These are phyloP conservation scores for Pontederia crassipes DNA, from an alignment of 176 grass and related monocot species.

Conservation along the genomic window DNA sequence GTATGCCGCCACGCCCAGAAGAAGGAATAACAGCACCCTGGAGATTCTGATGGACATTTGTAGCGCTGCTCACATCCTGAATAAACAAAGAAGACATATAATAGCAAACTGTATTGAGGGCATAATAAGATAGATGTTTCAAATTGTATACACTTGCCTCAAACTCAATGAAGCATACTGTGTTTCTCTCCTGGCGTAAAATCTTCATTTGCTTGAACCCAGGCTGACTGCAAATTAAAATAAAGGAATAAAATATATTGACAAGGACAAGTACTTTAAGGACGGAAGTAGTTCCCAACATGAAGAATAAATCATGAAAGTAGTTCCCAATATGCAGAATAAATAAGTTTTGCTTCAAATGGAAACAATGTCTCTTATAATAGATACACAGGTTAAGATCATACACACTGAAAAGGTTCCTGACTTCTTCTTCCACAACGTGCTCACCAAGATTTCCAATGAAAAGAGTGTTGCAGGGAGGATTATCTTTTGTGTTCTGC, in stretches of 20 bases:
- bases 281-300: too few relatives aligned
- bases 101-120: background rate
- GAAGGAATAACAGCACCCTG: slow-evolving; percentile 93
- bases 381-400: slow-evolving; percentile 14
- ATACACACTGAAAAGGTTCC: slow-evolving; percentile 79
- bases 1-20: slow-evolving; percentile 97
- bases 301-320: too few relatives aligned
- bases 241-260: background rate
- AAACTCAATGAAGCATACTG: slow-evolving; percentile 99
- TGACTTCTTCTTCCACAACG: slow-evolving; percentile 94
- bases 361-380: too few relatives aligned
- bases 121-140: too few relatives aligned
- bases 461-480: slow-evolving; percentile 96
- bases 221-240: slow-evolving; percentile 55
- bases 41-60: slow-evolving; percentile 78
- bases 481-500: slow-evolving; percentile 99
- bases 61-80: slow-evolving; percentile 68
- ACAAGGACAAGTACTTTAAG: too few relatives aligned
- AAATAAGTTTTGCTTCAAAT: too few relatives aligned
- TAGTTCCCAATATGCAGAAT: too few relatives aligned
- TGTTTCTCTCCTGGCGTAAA: slow-evolving; percentile 91
- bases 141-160: slow-evolving; percentile 32
- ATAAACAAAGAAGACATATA: background rate
- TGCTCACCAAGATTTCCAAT: slow-evolving; percentile 98
- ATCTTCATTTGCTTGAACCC: slow-evolving; percentile 99